Conservation (phyloP, 2,329 filamentous ascomycete species). For the Fusarium liriodendri region DNA sequence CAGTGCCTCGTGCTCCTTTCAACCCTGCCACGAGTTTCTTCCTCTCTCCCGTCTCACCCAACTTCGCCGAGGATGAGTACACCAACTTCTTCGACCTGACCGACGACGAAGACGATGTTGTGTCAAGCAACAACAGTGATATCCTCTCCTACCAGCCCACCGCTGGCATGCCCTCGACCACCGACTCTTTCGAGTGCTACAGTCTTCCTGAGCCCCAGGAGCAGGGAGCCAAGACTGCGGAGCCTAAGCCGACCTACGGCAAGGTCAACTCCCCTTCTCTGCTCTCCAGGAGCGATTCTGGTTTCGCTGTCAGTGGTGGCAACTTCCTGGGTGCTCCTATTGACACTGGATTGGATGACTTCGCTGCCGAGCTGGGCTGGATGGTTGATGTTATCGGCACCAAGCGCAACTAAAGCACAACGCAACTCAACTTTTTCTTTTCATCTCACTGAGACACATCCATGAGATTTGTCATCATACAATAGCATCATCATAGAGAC, state of each 20-base stretch:
- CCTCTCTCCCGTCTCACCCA: constrained; percentile 52
- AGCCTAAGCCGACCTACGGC: constrained; percentile 35
- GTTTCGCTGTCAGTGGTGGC: constrained; percentile 29
- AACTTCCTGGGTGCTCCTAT: constrained; percentile 50
- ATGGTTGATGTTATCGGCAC: constrained; percentile 60
- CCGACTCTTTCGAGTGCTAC: constrained; percentile 52
- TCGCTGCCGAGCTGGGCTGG: constrained; percentile 62
- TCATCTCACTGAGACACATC: constrained; percentile 16
- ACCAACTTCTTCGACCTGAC: constrained; percentile 61
- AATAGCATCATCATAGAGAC: constrained; percentile 24
- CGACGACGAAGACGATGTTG: constrained; percentile 55
- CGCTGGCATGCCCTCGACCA: constrained; percentile 18
- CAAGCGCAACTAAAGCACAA: constrained; percentile 37
- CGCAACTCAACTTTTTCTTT: background rate
- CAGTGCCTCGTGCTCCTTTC: constrained; percentile 45
- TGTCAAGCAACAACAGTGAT: constrained; percentile 52
- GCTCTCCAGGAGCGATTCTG: constrained; percentile 36
- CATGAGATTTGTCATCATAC: constrained; percentile 2
- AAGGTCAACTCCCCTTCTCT: constrained; percentile 41
- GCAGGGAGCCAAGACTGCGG: constrained; percentile 30
- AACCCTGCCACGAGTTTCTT: constrained; percentile 43
- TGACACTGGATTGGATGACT: constrained; percentile 54
- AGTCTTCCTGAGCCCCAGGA: constrained; percentile 56
- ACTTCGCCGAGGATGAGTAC: constrained; percentile 54
- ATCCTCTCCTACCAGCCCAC: constrained; percentile 43